Conservation (phyloP, 345 rosid species). For the sweet orange (Citrus sinensis) region DNA sequence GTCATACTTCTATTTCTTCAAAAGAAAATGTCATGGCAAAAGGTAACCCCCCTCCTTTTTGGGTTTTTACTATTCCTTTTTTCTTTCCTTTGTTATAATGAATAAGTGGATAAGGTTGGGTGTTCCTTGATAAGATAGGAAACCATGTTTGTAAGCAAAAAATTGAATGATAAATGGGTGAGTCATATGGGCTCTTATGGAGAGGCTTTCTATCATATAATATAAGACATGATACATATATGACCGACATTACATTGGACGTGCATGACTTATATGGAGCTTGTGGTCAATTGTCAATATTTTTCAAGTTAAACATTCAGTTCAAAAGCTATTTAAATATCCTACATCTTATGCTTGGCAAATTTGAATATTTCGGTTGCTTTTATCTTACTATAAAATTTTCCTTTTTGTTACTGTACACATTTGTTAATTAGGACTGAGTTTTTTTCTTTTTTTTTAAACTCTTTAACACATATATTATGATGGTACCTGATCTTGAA, state of each 20-base stretch:
- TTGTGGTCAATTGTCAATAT: background rate
- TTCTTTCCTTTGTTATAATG: background rate
- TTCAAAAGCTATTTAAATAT: background rate
- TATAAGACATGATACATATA: background rate
- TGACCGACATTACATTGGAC: background rate
- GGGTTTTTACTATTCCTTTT: background rate
- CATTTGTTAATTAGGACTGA: background rate
- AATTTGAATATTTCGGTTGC: background rate
- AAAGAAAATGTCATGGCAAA: conserved; percentile 81
- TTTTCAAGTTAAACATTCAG: background rate
- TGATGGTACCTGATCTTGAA: background rate
- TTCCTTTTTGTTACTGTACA: background rate
- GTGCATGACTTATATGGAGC: background rate
- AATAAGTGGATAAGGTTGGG: conserved; percentile 9
- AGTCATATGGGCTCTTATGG: background rate
- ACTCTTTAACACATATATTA: background rate
- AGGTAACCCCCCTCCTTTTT: conserved; percentile 43
- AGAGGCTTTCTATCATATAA: background rate
- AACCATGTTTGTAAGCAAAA: background rate
- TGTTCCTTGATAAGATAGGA: background rate
- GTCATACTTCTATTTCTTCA: conserved; percentile 72
- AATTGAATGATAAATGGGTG: background rate
- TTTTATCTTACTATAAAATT: background rate
- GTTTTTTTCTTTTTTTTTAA: background rate
- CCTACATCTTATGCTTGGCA: background rate